phyloP scores from a whole-genome alignment of 2,329 filamentous ascomycete genomes.

The Graphilbum fragrans region DNA sequence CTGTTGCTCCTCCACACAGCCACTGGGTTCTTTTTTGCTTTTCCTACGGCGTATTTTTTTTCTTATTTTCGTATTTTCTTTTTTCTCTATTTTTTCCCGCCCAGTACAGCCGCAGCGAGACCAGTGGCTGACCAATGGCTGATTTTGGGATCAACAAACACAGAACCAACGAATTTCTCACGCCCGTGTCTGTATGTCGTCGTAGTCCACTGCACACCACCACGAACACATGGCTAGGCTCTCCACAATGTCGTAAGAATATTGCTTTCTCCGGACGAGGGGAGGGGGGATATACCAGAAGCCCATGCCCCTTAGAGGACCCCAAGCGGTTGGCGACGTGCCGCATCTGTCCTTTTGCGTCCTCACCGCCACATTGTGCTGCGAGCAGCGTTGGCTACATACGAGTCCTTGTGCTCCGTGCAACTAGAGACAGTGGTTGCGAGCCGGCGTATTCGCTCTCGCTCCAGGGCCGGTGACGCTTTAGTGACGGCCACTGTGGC shows the following conservation, averaged over 20 bases:
- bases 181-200: background rate
- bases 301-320: too few relatives aligned
- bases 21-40: background rate
- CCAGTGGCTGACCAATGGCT: background rate
- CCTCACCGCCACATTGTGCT: too few relatives aligned
- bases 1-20: too few relatives aligned
- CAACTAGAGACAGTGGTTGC: too few relatives aligned
- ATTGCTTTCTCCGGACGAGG: background rate
- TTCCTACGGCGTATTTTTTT: background rate
- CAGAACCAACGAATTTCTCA: background rate
- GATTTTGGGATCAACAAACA: background rate
- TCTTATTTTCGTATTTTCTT: background rate
- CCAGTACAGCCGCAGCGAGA: background rate
- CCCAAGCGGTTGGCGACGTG: too few relatives aligned
- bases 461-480: too few relatives aligned
- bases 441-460: too few relatives aligned
- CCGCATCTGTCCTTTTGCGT: too few relatives aligned
- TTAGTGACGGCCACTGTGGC: too few relatives aligned
- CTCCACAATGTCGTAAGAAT: background rate
- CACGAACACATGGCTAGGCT: background rate
- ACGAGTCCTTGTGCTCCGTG: too few relatives aligned
- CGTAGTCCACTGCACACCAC: background rate
- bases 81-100: background rate
- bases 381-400: too few relatives aligned
- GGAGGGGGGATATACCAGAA: too few relatives aligned